These are phyloP conservation scores for Mycena haematopus DNA, from an alignment of 768 basidiomycete species.

Conservation along the genomic window DNA sequence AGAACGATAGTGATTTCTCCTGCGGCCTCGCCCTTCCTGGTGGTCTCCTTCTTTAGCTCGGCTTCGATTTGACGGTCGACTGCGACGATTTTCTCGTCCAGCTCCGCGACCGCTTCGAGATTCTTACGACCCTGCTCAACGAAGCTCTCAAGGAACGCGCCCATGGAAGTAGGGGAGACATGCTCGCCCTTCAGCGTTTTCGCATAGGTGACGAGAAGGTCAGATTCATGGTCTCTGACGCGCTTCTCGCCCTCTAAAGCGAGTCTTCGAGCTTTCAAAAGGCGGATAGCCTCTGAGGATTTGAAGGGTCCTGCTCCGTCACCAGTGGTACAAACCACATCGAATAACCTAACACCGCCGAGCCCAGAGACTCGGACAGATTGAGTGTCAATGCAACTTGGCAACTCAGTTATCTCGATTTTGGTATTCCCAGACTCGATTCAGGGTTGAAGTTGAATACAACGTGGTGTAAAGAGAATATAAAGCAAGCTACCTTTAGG, in stretches of 20 bases:
- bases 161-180: conserved; percentile 45
- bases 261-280: conserved; percentile 42
- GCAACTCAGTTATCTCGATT: conserved; percentile 54
- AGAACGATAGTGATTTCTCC: conserved; percentile 52
- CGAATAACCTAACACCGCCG: conserved; percentile 54
- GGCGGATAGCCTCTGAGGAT: conserved; percentile 43
- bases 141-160: conserved; percentile 49
- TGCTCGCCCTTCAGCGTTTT: conserved; percentile 51
- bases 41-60: conserved; percentile 38
- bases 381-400: conserved; percentile 56
- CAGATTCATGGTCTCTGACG: conserved; percentile 48
- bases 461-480: background rate
- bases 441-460: conserved; percentile 12
- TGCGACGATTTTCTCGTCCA: conserved; percentile 49
- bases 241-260: conserved; percentile 45
- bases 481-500: conserved; percentile 49
- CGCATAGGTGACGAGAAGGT: conserved; percentile 51
- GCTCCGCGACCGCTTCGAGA: conserved; percentile 39
- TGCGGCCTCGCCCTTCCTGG: conserved; percentile 42
- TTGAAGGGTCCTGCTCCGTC: conserved; percentile 33
- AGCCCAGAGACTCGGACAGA: conserved; percentile 61
- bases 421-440: conserved; percentile 60
- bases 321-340: conserved; percentile 56
- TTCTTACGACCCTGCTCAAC: conserved; percentile 45
- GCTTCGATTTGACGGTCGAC: conserved; percentile 47